These are phyloP conservation scores for Aspergillus versicolor DNA, from an alignment of 2,329 filamentous ascomycete species.

Conservation along the genomic window DNA sequence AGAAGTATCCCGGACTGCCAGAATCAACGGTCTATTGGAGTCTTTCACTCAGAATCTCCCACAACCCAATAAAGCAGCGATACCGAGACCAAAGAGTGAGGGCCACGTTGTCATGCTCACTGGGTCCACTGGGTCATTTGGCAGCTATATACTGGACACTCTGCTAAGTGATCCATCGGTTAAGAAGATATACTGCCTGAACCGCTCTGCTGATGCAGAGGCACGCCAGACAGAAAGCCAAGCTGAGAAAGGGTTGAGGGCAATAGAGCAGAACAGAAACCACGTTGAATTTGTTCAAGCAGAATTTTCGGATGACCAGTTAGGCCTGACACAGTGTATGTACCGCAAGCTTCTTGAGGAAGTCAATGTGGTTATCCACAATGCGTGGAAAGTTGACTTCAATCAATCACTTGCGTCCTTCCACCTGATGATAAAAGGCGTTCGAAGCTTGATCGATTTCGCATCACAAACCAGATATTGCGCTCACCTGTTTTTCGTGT, in stretches of 20 bases:
- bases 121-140: constrained; percentile 51
- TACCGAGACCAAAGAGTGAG: background rate
- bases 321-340: constrained; percentile 25
- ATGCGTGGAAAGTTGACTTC: constrained; percentile 40
- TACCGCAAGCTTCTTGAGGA: constrained; percentile 23
- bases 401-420: constrained; percentile 31
- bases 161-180: constrained; percentile 36
- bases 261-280: constrained; percentile 17
- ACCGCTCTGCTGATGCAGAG: constrained; percentile 42
- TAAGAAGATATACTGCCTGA: constrained; percentile 48
- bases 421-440: constrained; percentile 28
- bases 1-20: background rate
- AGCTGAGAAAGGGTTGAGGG: constrained; percentile 36
- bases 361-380: constrained; percentile 35
- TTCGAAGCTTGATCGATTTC: constrained; percentile 15
- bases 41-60: background rate
- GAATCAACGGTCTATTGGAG: background rate
- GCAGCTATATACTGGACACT: constrained; percentile 46
- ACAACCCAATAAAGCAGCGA: no score
- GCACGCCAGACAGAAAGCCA: constrained; percentile 39
- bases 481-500: constrained; percentile 1
- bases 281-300: constrained; percentile 37
- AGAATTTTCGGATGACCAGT: constrained; percentile 19
- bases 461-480: background rate
- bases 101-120: constrained; percentile 11